Conservation (phyloP, 768 basidiomycete genomes). For the Hericium erinaceus region DNA sequence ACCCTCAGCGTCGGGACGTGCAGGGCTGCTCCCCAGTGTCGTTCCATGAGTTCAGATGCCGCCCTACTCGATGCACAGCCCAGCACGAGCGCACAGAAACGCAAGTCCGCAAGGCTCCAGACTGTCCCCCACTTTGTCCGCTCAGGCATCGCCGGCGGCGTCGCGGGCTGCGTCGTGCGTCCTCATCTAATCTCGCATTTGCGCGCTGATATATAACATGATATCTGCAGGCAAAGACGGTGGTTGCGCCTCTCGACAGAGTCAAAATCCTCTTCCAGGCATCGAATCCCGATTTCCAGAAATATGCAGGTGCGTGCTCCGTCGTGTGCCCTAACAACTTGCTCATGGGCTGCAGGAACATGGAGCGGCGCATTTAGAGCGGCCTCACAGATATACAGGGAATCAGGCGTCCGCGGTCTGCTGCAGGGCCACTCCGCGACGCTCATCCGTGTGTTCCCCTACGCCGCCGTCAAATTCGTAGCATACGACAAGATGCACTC, state of each 20-base stretch:
- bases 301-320: constrained; percentile 69
- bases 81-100: background rate
- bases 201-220: constrained; percentile 5
- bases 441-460: constrained; percentile 88
- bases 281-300: constrained; percentile 87
- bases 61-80: constrained; percentile 6
- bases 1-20: background rate
- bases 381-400: constrained; percentile 57
- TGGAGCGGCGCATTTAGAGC: constrained; percentile 83
- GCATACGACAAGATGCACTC: constrained; percentile 83
- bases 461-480: constrained; percentile 96
- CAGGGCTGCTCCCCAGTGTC: background rate
- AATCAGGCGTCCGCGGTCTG: constrained; percentile 66
- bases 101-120: constrained; percentile 31
- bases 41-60: constrained; percentile 25
- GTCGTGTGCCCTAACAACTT: background rate
- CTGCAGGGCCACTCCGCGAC: constrained; percentile 97
- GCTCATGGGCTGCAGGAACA: constrained; percentile 44
- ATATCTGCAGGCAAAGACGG: constrained; percentile 71
- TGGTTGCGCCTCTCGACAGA: constrained; percentile 90
- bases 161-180: constrained; percentile 89
- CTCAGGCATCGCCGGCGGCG: constrained; percentile 85
- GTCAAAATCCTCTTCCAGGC: constrained; percentile 99
- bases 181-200: background rate
- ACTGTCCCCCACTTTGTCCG: constrained; percentile 48